A percentile compares a stretch with the other conserved stretches of the same genome.
These are phyloP conservation scores for Lecanicillium sp. DNA, from an alignment of 2,329 filamentous ascomycete genomes.

Conservation along the genomic window DNA sequence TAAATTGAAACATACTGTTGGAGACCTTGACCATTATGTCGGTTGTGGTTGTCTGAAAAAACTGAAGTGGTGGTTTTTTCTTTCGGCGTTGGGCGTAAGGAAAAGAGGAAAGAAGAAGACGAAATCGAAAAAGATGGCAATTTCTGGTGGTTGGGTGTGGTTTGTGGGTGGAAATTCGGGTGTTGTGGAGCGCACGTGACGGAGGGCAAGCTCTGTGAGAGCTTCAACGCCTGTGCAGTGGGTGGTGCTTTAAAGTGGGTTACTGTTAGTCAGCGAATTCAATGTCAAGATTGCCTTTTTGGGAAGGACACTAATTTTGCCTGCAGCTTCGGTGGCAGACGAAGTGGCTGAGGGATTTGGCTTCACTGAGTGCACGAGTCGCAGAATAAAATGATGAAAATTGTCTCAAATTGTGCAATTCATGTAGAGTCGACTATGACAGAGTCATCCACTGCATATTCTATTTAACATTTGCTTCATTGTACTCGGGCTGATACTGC, in stretches of 20 bases:
- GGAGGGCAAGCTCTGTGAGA: constrained; percentile 4
- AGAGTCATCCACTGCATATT: no score
- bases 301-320: no score
- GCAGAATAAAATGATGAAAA: no score
- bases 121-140: constrained; percentile 7
- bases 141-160: constrained; percentile 8
- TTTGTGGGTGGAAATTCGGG: constrained; percentile 24
- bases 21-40: constrained; percentile 66
- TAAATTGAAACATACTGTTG: constrained; percentile 36
- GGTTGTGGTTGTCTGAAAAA: constrained; percentile 19
- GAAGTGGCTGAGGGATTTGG: no score
- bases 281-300: no score
- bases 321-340: no score
- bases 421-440: no score
- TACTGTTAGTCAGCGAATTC: no score
- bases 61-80: constrained; percentile 9
- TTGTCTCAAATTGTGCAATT: no score
- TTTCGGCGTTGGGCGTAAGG: constrained; percentile 21
- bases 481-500: no score
- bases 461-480: no score
- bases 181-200: constrained; percentile 24
- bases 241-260: not conserved
- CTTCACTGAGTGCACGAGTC: no score
- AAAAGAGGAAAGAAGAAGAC: constrained; percentile 9
- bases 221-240: not conserved